Evolutionary conservation across 176 grass and related monocot genomes (phyloP), one percentile per base, ranked within the genome.

Genomic region (Bothriochloa decipiens): DNA sequence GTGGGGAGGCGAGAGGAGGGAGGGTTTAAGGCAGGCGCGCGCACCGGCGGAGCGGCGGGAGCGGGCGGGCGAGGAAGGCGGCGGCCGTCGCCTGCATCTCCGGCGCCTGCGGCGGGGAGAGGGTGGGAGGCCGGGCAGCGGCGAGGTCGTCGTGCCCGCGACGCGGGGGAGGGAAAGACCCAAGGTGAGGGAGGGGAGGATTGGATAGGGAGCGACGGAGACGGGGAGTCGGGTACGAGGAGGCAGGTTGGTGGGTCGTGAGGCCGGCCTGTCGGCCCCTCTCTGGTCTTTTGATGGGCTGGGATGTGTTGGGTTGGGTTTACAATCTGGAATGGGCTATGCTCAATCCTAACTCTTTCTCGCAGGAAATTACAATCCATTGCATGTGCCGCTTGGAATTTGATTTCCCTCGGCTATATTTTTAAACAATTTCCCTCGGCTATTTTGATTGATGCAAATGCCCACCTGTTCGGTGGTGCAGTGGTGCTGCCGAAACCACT

Each of bases 71-170:
- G 65, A 90, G 84, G 87, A 82, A 92, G 64, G 75, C 63, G 5
- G 89, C 77, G 13, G 84, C 86, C 35, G 79, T 83, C 28, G 85
- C 83, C 72, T 94, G 90, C 94, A 97, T 97, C 78, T 85, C 84
- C 81, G 47, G 29, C 68, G 70, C 61, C 39, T 37, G 45, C 49
- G 22, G 58, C 32, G 72, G 26, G 47, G 32, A 20, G 65, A 57
- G 3, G 40, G 42, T 11, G 42, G 83, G 68, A 32, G 29, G 76
- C 27, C 27, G 35, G 43, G 32, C 42, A 28, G 33, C 23, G 74
- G 53, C 68, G 53, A 53, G 74, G 55, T 41, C 35, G 75, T 40
- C 42, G 26, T 53, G 65, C 43, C 28, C 64, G 65, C 65, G 65
- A 57, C 70, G 81, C 72, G 62, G 57, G 71, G 49, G 11, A 55